Percentiles rank a stretch among this genome's conserved stretches.
phyloP scores from a whole-genome alignment of 106 monocot species.

The Phalaenopsis aphrodite region DNA sequence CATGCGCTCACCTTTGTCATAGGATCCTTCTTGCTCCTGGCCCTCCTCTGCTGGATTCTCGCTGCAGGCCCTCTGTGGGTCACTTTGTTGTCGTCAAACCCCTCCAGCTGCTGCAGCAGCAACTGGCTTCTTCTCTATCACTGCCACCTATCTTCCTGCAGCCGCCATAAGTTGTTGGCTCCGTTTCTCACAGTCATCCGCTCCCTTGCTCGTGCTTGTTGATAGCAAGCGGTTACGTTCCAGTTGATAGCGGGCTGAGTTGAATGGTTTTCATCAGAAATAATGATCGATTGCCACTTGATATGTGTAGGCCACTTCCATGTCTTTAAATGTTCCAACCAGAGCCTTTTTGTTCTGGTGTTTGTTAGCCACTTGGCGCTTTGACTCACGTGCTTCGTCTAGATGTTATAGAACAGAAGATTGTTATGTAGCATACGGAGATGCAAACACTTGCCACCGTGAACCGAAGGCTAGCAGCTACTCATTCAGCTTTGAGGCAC shows the following conservation, averaged over 20 bases:
- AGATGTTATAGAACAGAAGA: slow-evolving; percentile 72
- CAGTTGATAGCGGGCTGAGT: neutral
- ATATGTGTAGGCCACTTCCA: slow-evolving; percentile 40
- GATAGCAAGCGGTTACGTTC: neutral
- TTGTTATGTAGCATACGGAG: slow-evolving; percentile 50
- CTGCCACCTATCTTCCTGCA: neutral
- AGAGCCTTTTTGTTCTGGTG: slow-evolving; percentile 44
- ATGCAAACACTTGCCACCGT: slow-evolving; percentile 59
- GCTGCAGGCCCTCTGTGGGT: too few relatives aligned
- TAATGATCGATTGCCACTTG: slow-evolving; percentile 45
- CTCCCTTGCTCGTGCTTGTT: neutral
- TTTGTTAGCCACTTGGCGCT: slow-evolving; percentile 34
- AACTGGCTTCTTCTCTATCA: too few relatives aligned
- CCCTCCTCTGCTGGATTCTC: too few relatives aligned
- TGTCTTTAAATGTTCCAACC: slow-evolving; percentile 35
- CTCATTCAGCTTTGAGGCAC: slow-evolving; percentile 52
- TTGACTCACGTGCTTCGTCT: slow-evolving; percentile 62
- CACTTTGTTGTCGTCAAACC: too few relatives aligned
- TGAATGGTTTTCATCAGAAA: slow-evolving; percentile 41
- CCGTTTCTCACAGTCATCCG: neutral
- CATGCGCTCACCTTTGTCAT: too few relatives aligned
- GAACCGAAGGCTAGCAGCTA: slow-evolving; percentile 57
- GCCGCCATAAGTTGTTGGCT: neutral
- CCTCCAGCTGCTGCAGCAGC: too few relatives aligned
- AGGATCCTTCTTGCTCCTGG: too few relatives aligned